phyloP scores from a whole-genome alignment of 2,329 filamentous ascomycete species.

The Fusarium papillatum region DNA sequence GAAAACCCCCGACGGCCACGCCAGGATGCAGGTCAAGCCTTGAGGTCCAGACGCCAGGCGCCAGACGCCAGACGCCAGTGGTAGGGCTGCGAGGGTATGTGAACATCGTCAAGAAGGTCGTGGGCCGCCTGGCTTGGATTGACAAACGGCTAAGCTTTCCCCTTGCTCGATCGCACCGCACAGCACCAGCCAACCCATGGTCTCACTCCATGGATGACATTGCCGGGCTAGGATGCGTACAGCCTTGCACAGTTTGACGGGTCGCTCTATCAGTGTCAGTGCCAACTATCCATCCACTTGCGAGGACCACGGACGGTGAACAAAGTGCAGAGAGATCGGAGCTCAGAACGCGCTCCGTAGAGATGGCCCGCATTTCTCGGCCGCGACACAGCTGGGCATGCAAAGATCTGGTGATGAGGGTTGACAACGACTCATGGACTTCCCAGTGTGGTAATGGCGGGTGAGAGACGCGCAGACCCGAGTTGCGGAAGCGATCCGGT shows the following conservation, averaged over 20 bases:
- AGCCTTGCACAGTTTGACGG: conserved; percentile 44
- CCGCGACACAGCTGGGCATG: conserved; percentile 29
- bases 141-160: conserved; percentile 26
- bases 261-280: conserved; percentile 19
- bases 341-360: conserved; percentile 6
- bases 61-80: conserved; percentile 22
- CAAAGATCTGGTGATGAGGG: conserved; percentile 39
- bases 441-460: conserved; percentile 19
- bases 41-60: conserved; percentile 20
- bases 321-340: conserved; percentile 22
- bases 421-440: conserved; percentile 18
- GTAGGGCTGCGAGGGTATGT: conserved; percentile 45
- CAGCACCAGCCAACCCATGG: conserved; percentile 41
- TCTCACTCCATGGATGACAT: conserved; percentile 41
- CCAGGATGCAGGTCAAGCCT: conserved; percentile 36
- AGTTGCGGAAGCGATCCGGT: conserved; percentile 26
- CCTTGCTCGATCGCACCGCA: conserved; percentile 29
- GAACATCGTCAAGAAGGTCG: conserved; percentile 37
- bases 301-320: conserved; percentile 19
- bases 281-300: background rate
- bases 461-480: conserved; percentile 21
- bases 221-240: conserved; percentile 44
- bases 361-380: conserved; percentile 14
- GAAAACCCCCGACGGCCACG: conserved; percentile 20
- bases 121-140: conserved; percentile 28